phyloP scores from a whole-genome alignment of 2,329 filamentous ascomycete species.

The Lasiodiplodia theobromae region DNA sequence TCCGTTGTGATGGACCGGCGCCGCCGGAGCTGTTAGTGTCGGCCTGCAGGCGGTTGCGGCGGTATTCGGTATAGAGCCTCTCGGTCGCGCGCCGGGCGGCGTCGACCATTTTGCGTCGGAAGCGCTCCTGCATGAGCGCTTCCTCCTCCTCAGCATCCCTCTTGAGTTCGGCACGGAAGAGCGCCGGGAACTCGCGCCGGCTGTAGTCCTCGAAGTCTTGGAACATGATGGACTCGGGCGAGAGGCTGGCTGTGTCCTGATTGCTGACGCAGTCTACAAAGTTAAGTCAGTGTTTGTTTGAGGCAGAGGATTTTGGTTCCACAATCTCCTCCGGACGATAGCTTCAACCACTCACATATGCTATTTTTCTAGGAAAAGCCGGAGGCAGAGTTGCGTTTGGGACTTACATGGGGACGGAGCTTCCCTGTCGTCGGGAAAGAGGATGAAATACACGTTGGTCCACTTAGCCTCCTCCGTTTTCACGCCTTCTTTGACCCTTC shows the following conservation, averaged over 20 bases:
- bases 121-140: neutral
- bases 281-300: too few relatives aligned
- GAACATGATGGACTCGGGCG: neutral
- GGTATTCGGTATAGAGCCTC: neutral
- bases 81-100: neutral
- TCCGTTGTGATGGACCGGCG: neutral
- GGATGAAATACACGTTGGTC: neutral
- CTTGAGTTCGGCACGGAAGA: neutral
- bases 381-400: neutral
- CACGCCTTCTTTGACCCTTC: neutral
- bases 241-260: neutral
- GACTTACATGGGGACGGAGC: constrained; percentile 3
- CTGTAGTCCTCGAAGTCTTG: neutral
- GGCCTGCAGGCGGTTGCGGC: neutral
- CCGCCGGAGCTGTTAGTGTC: neutral
- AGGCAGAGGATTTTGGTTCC: too few relatives aligned
- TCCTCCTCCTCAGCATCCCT: neutral
- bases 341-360: neutral
- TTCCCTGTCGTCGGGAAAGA: neutral
- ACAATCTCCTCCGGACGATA: too few relatives aligned
- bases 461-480: neutral
- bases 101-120: neutral
- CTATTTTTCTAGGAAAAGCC: neutral
- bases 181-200: neutral
- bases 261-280: neutral